These are phyloP conservation scores for Spathaspora arborariae DNA, from an alignment of 805 yeast species.

Conservation along the genomic window DNA sequence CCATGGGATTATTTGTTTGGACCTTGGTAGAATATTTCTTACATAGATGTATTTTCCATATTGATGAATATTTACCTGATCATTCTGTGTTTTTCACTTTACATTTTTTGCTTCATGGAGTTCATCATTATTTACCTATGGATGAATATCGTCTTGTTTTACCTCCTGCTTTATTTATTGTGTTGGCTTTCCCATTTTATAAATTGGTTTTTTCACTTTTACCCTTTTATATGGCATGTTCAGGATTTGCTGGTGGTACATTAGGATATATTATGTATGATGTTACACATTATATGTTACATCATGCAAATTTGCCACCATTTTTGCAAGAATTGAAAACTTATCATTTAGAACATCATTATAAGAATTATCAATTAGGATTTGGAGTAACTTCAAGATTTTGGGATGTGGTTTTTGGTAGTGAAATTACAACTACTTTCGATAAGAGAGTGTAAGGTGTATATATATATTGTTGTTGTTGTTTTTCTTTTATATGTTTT, in stretches of 20 bases:
- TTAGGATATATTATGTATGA: constrained; percentile 92
- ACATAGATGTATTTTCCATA: constrained; percentile 91
- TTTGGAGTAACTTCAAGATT: constrained; percentile 93
- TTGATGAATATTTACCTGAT: constrained; percentile 84
- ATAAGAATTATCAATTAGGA: constrained; percentile 93
- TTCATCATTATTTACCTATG: constrained; percentile 98
- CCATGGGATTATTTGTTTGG: constrained; percentile 87
- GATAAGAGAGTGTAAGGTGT: constrained; percentile 12
- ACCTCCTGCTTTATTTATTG: constrained; percentile 86
- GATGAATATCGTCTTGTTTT: constrained; percentile 87
- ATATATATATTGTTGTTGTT: background rate
- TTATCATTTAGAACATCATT: constrained; percentile 95
- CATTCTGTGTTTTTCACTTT: constrained; percentile 68
- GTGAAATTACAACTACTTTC: constrained; percentile 57
- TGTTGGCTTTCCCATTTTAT: constrained; percentile 77
- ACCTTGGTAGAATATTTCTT: constrained; percentile 82
- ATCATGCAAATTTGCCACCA: constrained; percentile 79
- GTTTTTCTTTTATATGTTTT: background rate
- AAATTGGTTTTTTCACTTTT: constrained; percentile 68
- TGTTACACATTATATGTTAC: constrained; percentile 89
- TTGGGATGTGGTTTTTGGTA: constrained; percentile 92
- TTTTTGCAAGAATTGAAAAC: constrained; percentile 77
- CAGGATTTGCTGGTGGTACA: constrained; percentile 94
- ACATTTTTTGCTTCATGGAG: constrained; percentile 92
- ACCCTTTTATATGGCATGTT: constrained; percentile 82